Evolutionary conservation across 495 filamentous ascomycete genomes (phyloP).

Genomic region (Penicillium herquei): DNA sequence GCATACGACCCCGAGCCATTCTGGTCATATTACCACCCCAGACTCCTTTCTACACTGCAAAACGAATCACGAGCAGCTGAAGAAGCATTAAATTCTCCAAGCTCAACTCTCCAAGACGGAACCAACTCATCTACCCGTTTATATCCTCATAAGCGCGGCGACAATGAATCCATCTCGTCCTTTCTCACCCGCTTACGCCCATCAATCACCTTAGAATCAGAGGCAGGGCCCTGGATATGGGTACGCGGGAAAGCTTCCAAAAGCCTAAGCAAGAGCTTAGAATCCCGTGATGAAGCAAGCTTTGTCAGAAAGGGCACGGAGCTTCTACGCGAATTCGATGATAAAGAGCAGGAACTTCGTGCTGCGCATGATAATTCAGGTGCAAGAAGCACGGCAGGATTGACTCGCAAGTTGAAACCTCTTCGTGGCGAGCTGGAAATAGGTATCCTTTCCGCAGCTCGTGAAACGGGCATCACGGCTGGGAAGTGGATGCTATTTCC

Average conservation of each 20-base stretch:
- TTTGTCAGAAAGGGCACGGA: slow-evolving; percentile 44
- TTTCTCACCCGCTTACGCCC: slow-evolving; percentile 70
- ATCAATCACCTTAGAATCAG: slow-evolving; percentile 45
- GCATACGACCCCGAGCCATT: slow-evolving; percentile 47
- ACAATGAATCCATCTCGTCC: slow-evolving; percentile 55
- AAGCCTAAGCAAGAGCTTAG: slow-evolving; percentile 8
- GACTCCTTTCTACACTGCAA: slow-evolving; percentile 33
- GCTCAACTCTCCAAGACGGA: not conserved
- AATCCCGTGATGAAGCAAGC: slow-evolving; percentile 30
- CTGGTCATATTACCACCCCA: slow-evolving; percentile 39
- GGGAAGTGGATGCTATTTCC: slow-evolving; percentile 91
- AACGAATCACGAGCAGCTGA: slow-evolving; percentile 4
- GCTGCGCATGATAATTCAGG: slow-evolving; percentile 34
- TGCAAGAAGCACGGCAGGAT: slow-evolving; percentile 31
- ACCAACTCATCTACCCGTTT: slow-evolving; percentile 40
- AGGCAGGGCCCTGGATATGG: slow-evolving; percentile 63
- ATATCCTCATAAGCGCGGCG: slow-evolving; percentile 35
- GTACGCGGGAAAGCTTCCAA: slow-evolving; percentile 44
- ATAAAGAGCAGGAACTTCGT: slow-evolving; percentile 37
- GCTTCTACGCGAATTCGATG: slow-evolving; percentile 42
- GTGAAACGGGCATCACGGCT: slow-evolving; percentile 49
- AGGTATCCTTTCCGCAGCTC: slow-evolving; percentile 56
- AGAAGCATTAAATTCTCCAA: too few species aligned
- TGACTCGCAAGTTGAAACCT: slow-evolving; percentile 50
- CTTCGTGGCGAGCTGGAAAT: slow-evolving; percentile 50